Evolutionary conservation across 2,329 filamentous ascomycete genomes (phyloP).

Genomic region (Talaromyces sp.): DNA sequence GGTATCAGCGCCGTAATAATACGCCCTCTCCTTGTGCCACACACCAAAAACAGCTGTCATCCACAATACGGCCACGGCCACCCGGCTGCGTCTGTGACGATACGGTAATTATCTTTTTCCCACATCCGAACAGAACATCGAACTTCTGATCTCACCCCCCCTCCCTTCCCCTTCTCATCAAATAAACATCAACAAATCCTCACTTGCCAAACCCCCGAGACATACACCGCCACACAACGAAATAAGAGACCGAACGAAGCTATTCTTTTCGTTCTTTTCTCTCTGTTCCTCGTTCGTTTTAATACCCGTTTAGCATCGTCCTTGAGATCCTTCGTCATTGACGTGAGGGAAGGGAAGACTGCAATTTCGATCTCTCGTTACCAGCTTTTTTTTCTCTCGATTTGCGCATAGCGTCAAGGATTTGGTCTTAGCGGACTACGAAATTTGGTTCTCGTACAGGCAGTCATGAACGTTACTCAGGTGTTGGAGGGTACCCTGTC

Average conservation of each 20-base stretch:
- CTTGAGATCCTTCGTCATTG: conserved; percentile 17
- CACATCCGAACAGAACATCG: conserved; percentile 13
- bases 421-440: neutral
- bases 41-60: neutral
- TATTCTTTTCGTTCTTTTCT: neutral
- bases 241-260: neutral
- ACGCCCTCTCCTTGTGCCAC: neutral
- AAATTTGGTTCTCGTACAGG: conserved; percentile 16
- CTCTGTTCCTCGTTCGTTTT: neutral
- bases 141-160: conserved; percentile 9
- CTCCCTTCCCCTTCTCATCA: neutral
- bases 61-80: conserved; percentile 13
- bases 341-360: conserved; percentile 7
- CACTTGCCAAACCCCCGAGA: neutral
- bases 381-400: conserved; percentile 19
- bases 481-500: conserved; percentile 97
- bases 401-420: conserved; percentile 14
- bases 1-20: conserved; percentile 3
- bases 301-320: conserved; percentile 22
- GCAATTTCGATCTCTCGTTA: neutral
- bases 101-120: conserved; percentile 19
- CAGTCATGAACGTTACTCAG: conserved; percentile 92
- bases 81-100: neutral
- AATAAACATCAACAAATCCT: conserved; percentile 6
- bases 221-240: neutral